Evolutionary conservation across 2,329 filamentous ascomycete species (phyloP), one percentile per base, ranked within the genome.

Genomic region (Nothophoma quercina): DNA sequence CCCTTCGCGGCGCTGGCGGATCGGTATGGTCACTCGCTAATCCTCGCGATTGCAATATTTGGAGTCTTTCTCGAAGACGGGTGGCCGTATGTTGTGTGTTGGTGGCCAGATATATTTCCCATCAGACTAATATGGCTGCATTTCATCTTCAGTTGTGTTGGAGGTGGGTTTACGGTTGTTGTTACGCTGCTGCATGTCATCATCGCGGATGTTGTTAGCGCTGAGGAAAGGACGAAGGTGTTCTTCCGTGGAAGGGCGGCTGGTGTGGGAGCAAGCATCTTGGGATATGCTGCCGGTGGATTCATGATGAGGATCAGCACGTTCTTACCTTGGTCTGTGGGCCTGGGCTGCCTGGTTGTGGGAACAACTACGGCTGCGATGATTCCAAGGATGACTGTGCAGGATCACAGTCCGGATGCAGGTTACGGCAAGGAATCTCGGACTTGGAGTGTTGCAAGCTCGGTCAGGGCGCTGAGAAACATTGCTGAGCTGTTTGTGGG

Each of bases 1-100:
- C 62, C 62, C 0, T 64, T 64, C 18, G 59, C 59, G 7, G 56
- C 55, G 28, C 46, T 64, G 1, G 62, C 62, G 7, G 62, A 64
- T 32, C 53, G 55, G 2, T 50, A 51, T 32, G 62, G 62, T 2
- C 62, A 64, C 25, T 53, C 51, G 1, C 19, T 54, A 4, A 56
- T 64, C 15, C 41, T 64, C 5, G 54, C 51, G 0, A 22, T 64
- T 33, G 62, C 62, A 1, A 23, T 64, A 5, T 57, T 61, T 16
- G 62, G 62, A 23, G 34, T 56, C 0, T 51, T 59, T 12, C 40
- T 60, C 5, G 58, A 60, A 35, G 58, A 62, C 9, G 44, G 38
- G 0, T 62, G 56, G 47, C 51, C 59, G 1, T 53, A 60, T 8
- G 8, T 62, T 1, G 44, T 60, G 13, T 58, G 57, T 19, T 59